phyloP scores from a whole-genome alignment of 78 protist species.

The Speleostelium caveatum region DNA sequence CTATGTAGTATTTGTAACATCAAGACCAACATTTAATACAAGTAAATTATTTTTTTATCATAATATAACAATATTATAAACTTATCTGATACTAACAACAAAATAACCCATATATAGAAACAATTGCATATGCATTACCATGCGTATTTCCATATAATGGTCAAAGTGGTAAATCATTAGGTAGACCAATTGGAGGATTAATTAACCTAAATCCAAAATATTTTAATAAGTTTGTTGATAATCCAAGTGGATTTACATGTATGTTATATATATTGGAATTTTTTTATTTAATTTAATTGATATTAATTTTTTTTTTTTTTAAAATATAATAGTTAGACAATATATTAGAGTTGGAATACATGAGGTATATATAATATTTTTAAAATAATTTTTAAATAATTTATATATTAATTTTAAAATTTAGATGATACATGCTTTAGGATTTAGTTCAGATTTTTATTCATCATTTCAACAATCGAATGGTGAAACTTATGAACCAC shows the following conservation, averaged over 20 bases:
- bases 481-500: not conserved
- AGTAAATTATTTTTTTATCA: conserved; percentile 14
- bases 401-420: no score
- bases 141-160: conserved; percentile 11
- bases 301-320: no score
- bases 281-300: no score
- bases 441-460: conserved; percentile 20
- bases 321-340: no score
- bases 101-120: conserved; percentile 26
- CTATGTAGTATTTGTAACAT: conserved; percentile 27
- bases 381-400: no score
- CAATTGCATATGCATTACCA: conserved; percentile 11
- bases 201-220: conserved; percentile 41
- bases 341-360: conserved; percentile 70
- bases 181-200: conserved; percentile 20
- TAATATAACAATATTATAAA: conserved; percentile 7
- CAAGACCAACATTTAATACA: conserved; percentile 11
- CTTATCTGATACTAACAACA: not conserved
- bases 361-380: no score
- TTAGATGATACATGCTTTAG: conserved; percentile 64
- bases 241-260: not conserved
- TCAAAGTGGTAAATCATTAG: not conserved
- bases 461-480: not conserved
- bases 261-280: no score
- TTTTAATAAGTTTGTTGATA: not conserved